Base-by-base conservation (phyloP, 2,329 filamentous ascomycete genomes). In the Fusarium praegraminearum region DNA sequence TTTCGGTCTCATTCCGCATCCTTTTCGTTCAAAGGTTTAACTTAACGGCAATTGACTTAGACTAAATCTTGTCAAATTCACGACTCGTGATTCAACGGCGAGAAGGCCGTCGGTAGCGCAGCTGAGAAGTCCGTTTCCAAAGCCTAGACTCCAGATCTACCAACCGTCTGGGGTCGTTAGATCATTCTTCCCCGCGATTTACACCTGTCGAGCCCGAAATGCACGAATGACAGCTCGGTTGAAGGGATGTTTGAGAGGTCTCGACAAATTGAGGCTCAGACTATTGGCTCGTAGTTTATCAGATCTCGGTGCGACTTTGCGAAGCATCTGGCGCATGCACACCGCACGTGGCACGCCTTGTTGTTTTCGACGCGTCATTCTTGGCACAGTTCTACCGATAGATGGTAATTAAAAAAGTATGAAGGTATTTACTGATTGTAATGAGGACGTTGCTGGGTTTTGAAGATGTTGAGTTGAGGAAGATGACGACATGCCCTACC, bases 171-270 rank as follows among this genome's bases (percentile, higher is more conserved):
- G 49, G 49, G 49, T 40, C 28, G 28, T 11, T 30, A 41, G 36
- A 41, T 41, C 35, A 40, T 52, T 5, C 11, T 52, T 52, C 49
- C 49, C 49, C 49, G 49, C 49, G 49, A 40, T 52, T 52, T 40
- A 8, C 2, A 40, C 26, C n/a, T 41, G 36, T 26, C 24, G 49
- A n/a, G 24, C 24, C 2, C 49, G 33, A 40, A 28, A 13, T n/a
- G 35, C 7, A 41, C 49, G 49, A 52, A 40, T 41, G n/a, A 22
- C 35, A 41, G 24, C 8, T 52, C 24, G n/a, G 13, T 11, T 36
- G 28, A 30, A 40, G 20, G 24, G 24, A 8, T 30, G 5, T 44
- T 7, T 22, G 3, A 7, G 2, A 10, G 12, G 12, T 41, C 13
- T 24, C 4, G 40, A 16, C 16, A 18, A 4, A 18, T 44, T 9